These are phyloP conservation scores for Metschnikowia gelsemii DNA, from an alignment of 805 yeast genomes.

Conservation along the genomic window DNA sequence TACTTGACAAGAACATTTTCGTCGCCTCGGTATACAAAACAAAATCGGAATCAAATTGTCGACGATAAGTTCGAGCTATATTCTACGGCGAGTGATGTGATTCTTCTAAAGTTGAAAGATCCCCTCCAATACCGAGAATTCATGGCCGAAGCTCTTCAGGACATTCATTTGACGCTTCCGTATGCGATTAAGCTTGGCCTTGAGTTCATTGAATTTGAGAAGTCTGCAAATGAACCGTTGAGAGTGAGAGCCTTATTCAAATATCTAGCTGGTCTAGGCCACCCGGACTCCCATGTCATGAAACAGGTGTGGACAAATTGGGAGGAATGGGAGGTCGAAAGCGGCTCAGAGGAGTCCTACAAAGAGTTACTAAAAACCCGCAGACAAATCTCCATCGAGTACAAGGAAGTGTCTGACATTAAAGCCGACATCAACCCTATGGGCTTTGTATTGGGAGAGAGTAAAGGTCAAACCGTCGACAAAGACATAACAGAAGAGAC, in stretches of 20 bases:
- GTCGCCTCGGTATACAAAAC: slow-evolving; percentile 8
- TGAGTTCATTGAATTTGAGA: slow-evolving; percentile 61
- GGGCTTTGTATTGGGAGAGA: slow-evolving; percentile 49
- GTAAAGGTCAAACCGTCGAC: slow-evolving; percentile 22
- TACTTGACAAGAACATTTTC: slow-evolving; percentile 13
- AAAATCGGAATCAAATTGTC: slow-evolving; percentile 18
- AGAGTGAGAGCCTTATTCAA: slow-evolving; percentile 65
- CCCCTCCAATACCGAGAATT: slow-evolving; percentile 30
- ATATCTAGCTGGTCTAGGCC: slow-evolving; percentile 30
- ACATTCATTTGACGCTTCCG: slow-evolving; percentile 43
- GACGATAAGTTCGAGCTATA: slow-evolving; percentile 28
- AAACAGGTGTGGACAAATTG: slow-evolving; percentile 57
- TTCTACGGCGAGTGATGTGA: slow-evolving; percentile 10
- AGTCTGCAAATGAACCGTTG: slow-evolving; percentile 46
- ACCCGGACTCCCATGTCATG: slow-evolving; percentile 22
- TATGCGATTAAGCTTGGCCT: slow-evolving; percentile 44
- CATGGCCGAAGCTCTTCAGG: slow-evolving; percentile 43
- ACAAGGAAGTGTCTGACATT: slow-evolving; percentile 14
- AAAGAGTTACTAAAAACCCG: slow-evolving; percentile 70
- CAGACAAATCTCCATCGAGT: slow-evolving; percentile 37
- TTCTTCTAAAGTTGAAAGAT: slow-evolving; percentile 19
- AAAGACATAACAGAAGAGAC: slow-evolving; percentile 1
- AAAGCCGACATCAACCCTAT: slow-evolving; percentile 31
- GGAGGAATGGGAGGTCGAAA: slow-evolving; percentile 68
- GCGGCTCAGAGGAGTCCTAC: slow-evolving; percentile 70